phyloP scores from a whole-genome alignment of 129 eudicot species.

The Solidago caesia region DNA sequence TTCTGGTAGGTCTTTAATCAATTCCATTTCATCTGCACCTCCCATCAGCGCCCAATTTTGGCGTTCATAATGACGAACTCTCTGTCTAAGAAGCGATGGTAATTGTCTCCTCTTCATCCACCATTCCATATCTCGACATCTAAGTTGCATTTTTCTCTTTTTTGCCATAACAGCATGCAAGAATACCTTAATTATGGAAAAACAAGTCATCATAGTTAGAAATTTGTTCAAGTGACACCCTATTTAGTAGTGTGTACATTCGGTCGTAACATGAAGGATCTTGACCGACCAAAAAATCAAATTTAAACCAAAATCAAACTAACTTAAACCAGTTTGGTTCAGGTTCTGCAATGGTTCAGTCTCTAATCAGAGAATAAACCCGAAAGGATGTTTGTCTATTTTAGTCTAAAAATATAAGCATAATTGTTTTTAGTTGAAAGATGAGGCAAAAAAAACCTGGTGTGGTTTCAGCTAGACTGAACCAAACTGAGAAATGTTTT shows the following conservation, averaged over 20 bases:
- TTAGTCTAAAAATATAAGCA: too few relatives aligned
- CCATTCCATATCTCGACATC: slow-evolving; percentile 96
- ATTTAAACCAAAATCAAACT: too few relatives aligned
- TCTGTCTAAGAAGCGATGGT: slow-evolving; percentile 69
- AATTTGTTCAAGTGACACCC: not conserved
- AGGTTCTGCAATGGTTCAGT: too few relatives aligned
- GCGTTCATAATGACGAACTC: slow-evolving; percentile 82
- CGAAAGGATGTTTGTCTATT: too few relatives aligned
- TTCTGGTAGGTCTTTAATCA: slow-evolving; percentile 82
- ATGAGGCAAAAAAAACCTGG: too few relatives aligned
- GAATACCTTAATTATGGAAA: slow-evolving; percentile 54
- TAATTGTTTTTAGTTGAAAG: too few relatives aligned
- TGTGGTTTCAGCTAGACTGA: too few relatives aligned
- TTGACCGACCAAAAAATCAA: too few relatives aligned
- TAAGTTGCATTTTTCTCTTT: slow-evolving; percentile 88
- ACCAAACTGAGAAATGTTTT: too few relatives aligned
- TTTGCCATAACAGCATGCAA: slow-evolving; percentile 91
- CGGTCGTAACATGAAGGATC: not conserved
- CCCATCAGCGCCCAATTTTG: slow-evolving; percentile 85
- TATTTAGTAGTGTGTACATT: not conserved
- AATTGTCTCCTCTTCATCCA: slow-evolving; percentile 96
- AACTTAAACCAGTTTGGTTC: too few relatives aligned
- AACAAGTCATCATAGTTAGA: slow-evolving; percentile 3
- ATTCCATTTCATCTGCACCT: slow-evolving; percentile 86
- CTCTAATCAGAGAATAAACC: too few relatives aligned